Conservation (phyloP, 768 basidiomycete genomes). For the Leccinum aurantiacum region DNA sequence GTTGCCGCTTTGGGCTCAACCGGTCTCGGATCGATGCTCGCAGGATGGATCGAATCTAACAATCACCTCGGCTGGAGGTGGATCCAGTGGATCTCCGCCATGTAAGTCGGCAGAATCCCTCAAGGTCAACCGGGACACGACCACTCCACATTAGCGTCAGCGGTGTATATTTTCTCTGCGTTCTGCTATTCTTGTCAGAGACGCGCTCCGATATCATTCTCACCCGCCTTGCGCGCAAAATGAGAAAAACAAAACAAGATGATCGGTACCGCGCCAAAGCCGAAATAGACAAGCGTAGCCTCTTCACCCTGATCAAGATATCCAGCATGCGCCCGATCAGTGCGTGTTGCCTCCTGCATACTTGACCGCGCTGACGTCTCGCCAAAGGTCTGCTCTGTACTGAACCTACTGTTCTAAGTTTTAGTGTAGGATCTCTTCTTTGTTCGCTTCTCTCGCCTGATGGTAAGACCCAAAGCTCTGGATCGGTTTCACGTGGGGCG, state of each 20-base stretch:
- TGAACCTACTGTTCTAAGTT: constrained; percentile 73
- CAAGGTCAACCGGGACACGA: neutral
- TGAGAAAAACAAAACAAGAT: constrained; percentile 68
- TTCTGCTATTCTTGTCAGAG: constrained; percentile 64
- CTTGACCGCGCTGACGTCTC: neutral
- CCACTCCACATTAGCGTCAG: constrained; percentile 41
- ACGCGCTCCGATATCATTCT: constrained; percentile 74
- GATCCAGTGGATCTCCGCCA: constrained; percentile 81
- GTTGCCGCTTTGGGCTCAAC: constrained; percentile 58
- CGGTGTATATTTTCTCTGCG: constrained; percentile 47
- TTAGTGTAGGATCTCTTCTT: constrained; percentile 52
- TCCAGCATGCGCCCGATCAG: constrained; percentile 72
- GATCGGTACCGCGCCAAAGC: constrained; percentile 57
- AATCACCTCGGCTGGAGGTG: constrained; percentile 67
- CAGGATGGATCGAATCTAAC: constrained; percentile 68
- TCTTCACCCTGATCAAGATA: constrained; percentile 62
- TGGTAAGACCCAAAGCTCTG: constrained; percentile 46
- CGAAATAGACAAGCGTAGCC: constrained; percentile 59
- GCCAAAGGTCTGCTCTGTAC: constrained; percentile 26
- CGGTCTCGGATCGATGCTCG: constrained; percentile 61
- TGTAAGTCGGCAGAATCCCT: constrained; percentile 36
- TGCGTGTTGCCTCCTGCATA: constrained; percentile 39
- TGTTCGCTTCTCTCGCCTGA: constrained; percentile 4
- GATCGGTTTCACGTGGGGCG: constrained; percentile 76
- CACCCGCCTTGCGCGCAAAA: constrained; percentile 56